phyloP scores from a whole-genome alignment of 1,284 basidiomycete genomes.

The Cryptococcus sp. region DNA sequence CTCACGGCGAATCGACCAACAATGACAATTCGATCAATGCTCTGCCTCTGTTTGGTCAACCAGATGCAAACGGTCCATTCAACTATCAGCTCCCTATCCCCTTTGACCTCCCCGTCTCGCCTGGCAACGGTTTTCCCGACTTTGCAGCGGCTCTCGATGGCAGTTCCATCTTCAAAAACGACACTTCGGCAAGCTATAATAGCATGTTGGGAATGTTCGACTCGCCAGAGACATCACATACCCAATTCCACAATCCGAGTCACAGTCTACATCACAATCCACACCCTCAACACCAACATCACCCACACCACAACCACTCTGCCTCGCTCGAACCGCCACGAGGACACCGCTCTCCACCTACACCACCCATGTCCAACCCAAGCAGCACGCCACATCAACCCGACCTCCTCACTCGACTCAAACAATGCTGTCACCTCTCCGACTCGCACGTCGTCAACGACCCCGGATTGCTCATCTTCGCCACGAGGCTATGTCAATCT shows the following conservation, averaged over 20 bases:
- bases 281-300: neutral
- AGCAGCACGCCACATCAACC: slow-evolving; percentile 21
- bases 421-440: slow-evolving; percentile 44
- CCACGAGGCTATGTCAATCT: slow-evolving; percentile 43
- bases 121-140: slow-evolving; percentile 28
- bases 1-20: slow-evolving; percentile 2
- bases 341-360: slow-evolving; percentile 3
- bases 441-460: slow-evolving; percentile 47
- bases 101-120: slow-evolving; percentile 35
- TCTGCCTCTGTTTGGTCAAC: slow-evolving; percentile 12
- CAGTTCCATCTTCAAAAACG: slow-evolving; percentile 19
- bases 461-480: slow-evolving; percentile 45
- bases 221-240: slow-evolving; percentile 3
- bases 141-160: slow-evolving; percentile 13
- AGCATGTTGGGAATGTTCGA: slow-evolving; percentile 30
- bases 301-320: slow-evolving; percentile 5
- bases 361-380: slow-evolving; percentile 4
- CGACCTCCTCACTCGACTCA: slow-evolving; percentile 43
- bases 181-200: slow-evolving; percentile 17
- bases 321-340: neutral
- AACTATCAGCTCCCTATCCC: slow-evolving; percentile 38
- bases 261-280: slow-evolving; percentile 3
- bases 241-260: neutral
- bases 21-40: slow-evolving; percentile 1
- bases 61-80: slow-evolving; percentile 23